A percentile compares a stretch with the other conserved stretches of the same genome.
These are phyloP conservation scores for Lactifluus hygrophoroides DNA, from an alignment of 768 basidiomycete species.

Conservation along the genomic window DNA sequence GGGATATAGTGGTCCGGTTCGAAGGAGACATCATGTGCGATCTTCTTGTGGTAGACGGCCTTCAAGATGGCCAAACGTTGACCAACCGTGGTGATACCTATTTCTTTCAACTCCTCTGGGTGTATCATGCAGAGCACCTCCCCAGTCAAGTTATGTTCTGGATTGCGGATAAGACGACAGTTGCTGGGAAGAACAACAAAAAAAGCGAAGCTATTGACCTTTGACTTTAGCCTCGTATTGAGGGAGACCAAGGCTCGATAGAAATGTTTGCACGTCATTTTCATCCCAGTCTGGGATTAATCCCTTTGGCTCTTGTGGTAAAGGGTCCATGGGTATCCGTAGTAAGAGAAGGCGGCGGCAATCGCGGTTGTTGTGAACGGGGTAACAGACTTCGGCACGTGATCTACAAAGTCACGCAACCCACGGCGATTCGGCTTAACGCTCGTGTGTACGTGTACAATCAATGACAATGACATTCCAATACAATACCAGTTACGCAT, in stretches of 20 bases:
- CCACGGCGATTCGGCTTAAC: no score
- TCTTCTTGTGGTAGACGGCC: conserved; percentile 83
- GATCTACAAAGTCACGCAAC: not conserved
- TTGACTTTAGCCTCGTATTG: conserved; percentile 79
- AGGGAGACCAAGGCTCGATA: conserved; percentile 67
- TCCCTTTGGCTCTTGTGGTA: conserved; percentile 24
- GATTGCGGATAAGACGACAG: conserved; percentile 7
- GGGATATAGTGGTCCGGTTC: conserved; percentile 82
- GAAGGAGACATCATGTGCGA: conserved; percentile 73
- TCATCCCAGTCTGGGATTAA: conserved; percentile 60
- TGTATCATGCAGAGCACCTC: conserved; percentile 82
- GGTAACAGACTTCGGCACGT: not conserved
- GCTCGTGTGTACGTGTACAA: no score
- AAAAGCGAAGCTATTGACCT: conserved; percentile 42
- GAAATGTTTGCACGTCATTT: conserved; percentile 70
- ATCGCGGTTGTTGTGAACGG: conserved; percentile 5
- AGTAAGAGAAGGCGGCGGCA: not conserved
- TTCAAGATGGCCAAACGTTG: conserved; percentile 89
- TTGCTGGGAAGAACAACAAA: conserved; percentile 13
- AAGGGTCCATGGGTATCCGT: conserved; percentile 25
- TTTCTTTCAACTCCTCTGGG: conserved; percentile 72
- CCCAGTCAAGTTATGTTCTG: conserved; percentile 90
- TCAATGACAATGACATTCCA: no score
- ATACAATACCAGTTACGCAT: no score
- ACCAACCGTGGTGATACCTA: conserved; percentile 86